phyloP scores from a whole-genome alignment of 2,329 filamentous ascomycete genomes.

The Phaeosphaeriaceae sp. region DNA sequence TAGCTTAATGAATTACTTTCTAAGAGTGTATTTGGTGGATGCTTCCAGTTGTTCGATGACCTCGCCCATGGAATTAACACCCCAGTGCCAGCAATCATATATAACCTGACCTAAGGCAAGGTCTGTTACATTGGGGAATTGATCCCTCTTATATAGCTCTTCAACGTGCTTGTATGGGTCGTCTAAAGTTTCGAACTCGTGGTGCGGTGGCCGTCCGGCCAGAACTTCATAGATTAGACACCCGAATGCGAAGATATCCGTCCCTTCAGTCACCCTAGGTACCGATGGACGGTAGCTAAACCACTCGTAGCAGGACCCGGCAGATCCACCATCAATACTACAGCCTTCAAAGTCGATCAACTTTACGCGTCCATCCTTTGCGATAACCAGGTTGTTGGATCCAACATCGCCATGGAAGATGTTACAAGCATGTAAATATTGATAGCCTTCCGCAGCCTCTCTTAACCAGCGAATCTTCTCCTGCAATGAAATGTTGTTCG shows the following conservation, averaged over 20 bases:
- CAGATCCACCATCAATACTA: conserved; percentile 8
- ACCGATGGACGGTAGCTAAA: conserved; percentile 8
- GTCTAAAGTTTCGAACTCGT: conserved; percentile 5
- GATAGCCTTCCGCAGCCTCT: conserved; percentile 2
- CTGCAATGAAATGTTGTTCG: conserved; percentile 5
- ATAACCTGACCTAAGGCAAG: neutral
- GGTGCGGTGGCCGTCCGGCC: conserved; percentile 5
- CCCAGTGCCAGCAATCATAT: no score
- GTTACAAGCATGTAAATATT: conserved; percentile 1
- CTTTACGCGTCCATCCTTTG: neutral
- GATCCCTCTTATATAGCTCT: conserved; percentile 2
- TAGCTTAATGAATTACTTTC: no score
- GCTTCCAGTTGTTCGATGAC: no score
- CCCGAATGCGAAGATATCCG: conserved; percentile 11
- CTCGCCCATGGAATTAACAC: no score
- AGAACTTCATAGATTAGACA: conserved; percentile 8
- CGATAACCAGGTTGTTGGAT: conserved; percentile 2
- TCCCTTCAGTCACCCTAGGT: conserved; percentile 4
- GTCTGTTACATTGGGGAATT: conserved; percentile 4
- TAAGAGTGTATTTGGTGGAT: no score
- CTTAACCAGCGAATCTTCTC: conserved; percentile 5
- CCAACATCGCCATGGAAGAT: conserved; percentile 8
- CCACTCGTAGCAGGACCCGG: conserved; percentile 10
- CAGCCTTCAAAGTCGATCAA: conserved; percentile 6
- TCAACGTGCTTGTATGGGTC: conserved; percentile 5